A percentile compares a stretch with the other conserved stretches of the same genome.
Conservation (phyloP, 345 rosid species). For the Citrus maxima region DNA sequence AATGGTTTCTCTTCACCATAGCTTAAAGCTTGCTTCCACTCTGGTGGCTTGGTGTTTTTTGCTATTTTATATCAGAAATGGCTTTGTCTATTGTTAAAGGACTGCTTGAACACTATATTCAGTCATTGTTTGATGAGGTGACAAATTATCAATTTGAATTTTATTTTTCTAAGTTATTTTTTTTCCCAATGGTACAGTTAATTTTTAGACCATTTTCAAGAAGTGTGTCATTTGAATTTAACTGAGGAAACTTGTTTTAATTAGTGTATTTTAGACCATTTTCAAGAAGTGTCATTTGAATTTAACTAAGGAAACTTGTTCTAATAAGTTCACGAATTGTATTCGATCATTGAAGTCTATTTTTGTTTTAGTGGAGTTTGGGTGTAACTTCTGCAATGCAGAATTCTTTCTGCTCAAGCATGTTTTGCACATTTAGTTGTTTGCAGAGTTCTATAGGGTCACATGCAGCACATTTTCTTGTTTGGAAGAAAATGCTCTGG, state of each 20-base stretch:
- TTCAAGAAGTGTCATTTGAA: constrained; percentile 6
- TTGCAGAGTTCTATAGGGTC: not conserved
- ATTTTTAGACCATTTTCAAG: not conserved
- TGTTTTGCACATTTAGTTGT: not conserved
- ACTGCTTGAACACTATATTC: constrained; percentile 37
- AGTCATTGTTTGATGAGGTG: constrained; percentile 50
- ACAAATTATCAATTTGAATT: constrained; percentile 1
- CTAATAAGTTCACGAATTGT: constrained; percentile 2
- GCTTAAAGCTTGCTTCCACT: constrained; percentile 13
- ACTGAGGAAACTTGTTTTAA: not conserved
- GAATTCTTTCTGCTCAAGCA: not conserved
- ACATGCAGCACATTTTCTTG: not conserved
- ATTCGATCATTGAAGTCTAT: not conserved
- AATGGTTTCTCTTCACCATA: constrained; percentile 16
- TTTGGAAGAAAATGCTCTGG: not conserved
- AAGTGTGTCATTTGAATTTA: constrained; percentile 5
- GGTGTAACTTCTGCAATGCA: not conserved
- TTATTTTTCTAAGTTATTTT: not conserved
- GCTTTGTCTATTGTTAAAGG: constrained; percentile 42
- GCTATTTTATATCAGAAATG: constrained; percentile 27
- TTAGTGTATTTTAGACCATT: not conserved
- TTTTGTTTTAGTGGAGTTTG: not conserved
- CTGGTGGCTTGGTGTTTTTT: not conserved
- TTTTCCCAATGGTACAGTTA: not conserved
- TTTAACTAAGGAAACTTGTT: constrained; percentile 4